Evolutionary conservation across 306 rosid species (phyloP), one percentile per base, ranked within the genome.

Genomic region (Canavalia gladiata): DNA sequence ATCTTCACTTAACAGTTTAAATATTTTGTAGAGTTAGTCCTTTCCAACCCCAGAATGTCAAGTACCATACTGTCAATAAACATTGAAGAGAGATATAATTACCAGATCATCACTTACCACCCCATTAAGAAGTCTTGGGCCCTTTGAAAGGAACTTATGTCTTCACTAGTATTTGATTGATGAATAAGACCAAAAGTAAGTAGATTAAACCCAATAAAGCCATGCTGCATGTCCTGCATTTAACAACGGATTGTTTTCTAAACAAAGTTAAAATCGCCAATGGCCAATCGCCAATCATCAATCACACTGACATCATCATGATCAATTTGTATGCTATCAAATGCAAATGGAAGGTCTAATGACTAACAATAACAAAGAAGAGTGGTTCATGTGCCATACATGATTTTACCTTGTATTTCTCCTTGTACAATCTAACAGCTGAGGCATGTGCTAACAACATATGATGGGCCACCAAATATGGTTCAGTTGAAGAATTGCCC

Each of bases 121-220:
- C 92, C 91, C 10, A 64, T 6, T 29, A 5, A 13, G 72, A 82
- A 92, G 8, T 90, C 92, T 1, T 82, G 51, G 37, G 77, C 91
- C 75, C 94, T 87, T 72, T 74, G 80, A 31, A 75, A 34, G 10
- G 97, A 92, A 4, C 30, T 78, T 68, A 55, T 35, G 66, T 90
- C 94, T 50, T 85, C 84, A 35, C 12, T 75, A 13, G 86, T 77
- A 74, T 83, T 83, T 63, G 86, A 77, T n/a, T 25, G 64, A 46
- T 94, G 97, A 83, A 82, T 2, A 57, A 72, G 11, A 77, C 85
- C 65, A 68, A 7, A 60, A 3, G 80, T 0, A 69, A 74, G 75
- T 8, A 92, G 28, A 81, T 82, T 87, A 54, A 90, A 49, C 72
- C 97, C 97, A 41, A 92, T 60, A 75, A 66, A 81, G 8, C 97